Conservation (phyloP, 768 basidiomycete genomes). For the Pilatotrama ljubarskyi region DNA sequence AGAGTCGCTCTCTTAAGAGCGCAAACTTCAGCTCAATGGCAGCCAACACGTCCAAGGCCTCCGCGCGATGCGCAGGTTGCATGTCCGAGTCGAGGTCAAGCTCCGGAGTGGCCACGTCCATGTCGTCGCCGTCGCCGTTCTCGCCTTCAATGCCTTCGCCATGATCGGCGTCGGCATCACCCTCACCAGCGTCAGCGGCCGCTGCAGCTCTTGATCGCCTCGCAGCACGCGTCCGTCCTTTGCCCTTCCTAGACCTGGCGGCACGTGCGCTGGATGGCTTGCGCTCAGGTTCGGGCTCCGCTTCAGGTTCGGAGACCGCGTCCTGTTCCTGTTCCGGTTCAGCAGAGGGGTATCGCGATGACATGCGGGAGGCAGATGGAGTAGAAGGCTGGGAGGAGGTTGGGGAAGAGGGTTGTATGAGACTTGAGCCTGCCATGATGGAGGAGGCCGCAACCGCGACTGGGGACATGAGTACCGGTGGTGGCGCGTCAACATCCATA, state of each 20-base stretch:
- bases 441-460: conserved; percentile 43
- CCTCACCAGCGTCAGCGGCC: conserved; percentile 23
- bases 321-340: conserved; percentile 29
- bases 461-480: conserved; percentile 29
- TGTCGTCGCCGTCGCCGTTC: conserved; percentile 37
- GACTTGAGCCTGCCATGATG: conserved; percentile 47
- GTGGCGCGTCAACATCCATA: conserved; percentile 29
- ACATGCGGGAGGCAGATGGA: conserved; percentile 34
- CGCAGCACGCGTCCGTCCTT: conserved; percentile 8
- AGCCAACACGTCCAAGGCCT: conserved; percentile 86
- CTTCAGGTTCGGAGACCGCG: conserved; percentile 23
- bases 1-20: conserved; percentile 78
- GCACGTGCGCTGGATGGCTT: conserved; percentile 12
- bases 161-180: conserved; percentile 33
- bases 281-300: conserved; percentile 23
- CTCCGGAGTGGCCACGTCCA: conserved; percentile 45
- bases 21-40: conserved; percentile 94
- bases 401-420: conserved; percentile 41
- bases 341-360: conserved; percentile 46
- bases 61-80: conserved; percentile 79
- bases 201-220: conserved; percentile 18
- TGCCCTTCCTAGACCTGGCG: conserved; percentile 17
- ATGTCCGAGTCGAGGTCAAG: conserved; percentile 62
- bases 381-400: conserved; percentile 38
- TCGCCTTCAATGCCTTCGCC: conserved; percentile 32